A percentile compares a stretch with the other conserved stretches of the same genome.
Conservation (phyloP, 352 stramenopile species). For the Phytophthora cryptogea region DNA sequence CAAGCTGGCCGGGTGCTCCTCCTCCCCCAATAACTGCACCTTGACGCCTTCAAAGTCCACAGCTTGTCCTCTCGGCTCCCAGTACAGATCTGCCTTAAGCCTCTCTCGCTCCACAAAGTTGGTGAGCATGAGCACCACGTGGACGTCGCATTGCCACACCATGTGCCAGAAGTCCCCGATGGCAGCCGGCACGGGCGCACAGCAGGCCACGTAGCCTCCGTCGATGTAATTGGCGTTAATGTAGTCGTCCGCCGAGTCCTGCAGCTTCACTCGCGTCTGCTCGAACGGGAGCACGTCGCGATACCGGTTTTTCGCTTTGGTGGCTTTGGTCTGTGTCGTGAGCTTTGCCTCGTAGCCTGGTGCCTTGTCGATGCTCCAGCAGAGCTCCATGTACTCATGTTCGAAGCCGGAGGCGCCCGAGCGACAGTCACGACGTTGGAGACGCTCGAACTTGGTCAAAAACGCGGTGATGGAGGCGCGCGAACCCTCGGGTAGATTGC, state of each 20-base stretch:
- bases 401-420: conserved; percentile 50
- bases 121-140: conserved; percentile 89
- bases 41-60: conserved; percentile 62
- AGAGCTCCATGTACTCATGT: conserved; percentile 70
- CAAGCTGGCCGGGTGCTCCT: conserved; percentile 27
- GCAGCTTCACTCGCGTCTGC: conserved; percentile 64
- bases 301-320: conserved; percentile 79
- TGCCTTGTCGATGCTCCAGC: conserved; percentile 57
- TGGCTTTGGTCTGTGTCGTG: conserved; percentile 67
- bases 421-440: conserved; percentile 36
- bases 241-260: conserved; percentile 48
- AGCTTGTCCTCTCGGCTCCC: conserved; percentile 45
- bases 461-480: conserved; percentile 27
- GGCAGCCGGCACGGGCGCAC: conserved; percentile 60
- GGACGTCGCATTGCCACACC: conserved; percentile 75
- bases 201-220: conserved; percentile 75
- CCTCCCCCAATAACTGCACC: conserved; percentile 54
- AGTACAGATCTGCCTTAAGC: conserved; percentile 79
- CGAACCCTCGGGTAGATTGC: background rate
- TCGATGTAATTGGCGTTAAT: conserved; percentile 80
- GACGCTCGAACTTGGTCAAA: conserved; percentile 36
- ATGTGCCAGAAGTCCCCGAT: conserved; percentile 87
- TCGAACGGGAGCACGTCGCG: conserved; percentile 78
- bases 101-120: conserved; percentile 83
- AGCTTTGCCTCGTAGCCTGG: conserved; percentile 59